Percentiles rank a stretch among this genome's conserved stretches.
These are phyloP conservation scores for Melocanna baccifera DNA, from an alignment of 176 grass and related monocot genomes.

Conservation along the genomic window DNA sequence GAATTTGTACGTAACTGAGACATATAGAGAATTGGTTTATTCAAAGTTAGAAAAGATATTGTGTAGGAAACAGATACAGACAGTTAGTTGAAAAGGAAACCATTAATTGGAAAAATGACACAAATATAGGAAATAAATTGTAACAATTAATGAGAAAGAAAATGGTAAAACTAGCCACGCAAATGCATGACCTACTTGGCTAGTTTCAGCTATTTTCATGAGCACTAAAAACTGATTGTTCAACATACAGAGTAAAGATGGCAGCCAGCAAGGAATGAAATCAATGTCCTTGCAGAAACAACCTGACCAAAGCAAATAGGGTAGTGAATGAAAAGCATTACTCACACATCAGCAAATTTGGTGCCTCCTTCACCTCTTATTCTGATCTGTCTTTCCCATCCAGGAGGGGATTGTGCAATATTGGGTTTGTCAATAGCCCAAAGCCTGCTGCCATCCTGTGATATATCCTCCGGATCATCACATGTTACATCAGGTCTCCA, in stretches of 20 bases:
- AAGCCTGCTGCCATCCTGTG: constrained; percentile 87
- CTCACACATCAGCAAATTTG: constrained; percentile 96
- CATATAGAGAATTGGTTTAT: not conserved
- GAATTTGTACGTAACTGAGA: not conserved
- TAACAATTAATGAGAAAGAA: not conserved
- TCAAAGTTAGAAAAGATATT: not conserved
- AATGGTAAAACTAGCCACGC: not conserved
- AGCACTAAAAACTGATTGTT: not conserved
- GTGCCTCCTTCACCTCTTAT: constrained; percentile 97
- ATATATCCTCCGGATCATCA: constrained; percentile 80
- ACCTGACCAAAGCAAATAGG: constrained; percentile 4
- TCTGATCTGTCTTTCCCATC: constrained; percentile 92
- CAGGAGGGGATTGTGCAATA: constrained; percentile 75
- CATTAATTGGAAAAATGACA: not conserved
- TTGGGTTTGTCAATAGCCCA: constrained; percentile 99
- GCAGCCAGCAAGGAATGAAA: not conserved
- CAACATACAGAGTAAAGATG: not conserved
- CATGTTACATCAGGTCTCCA: constrained; percentile 77
- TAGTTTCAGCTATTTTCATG: not conserved
- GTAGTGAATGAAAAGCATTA: constrained; percentile 22
- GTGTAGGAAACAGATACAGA: not conserved
- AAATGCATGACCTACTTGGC: not conserved
- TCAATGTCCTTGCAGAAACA: constrained; percentile 13
- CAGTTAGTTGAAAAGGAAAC: not conserved
- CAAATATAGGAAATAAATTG: not conserved